Evolutionary conservation across 1,139 yeast genomes (phyloP), one percentile per base, ranked within the genome.

Genomic region (Taphrina betulina): DNA sequence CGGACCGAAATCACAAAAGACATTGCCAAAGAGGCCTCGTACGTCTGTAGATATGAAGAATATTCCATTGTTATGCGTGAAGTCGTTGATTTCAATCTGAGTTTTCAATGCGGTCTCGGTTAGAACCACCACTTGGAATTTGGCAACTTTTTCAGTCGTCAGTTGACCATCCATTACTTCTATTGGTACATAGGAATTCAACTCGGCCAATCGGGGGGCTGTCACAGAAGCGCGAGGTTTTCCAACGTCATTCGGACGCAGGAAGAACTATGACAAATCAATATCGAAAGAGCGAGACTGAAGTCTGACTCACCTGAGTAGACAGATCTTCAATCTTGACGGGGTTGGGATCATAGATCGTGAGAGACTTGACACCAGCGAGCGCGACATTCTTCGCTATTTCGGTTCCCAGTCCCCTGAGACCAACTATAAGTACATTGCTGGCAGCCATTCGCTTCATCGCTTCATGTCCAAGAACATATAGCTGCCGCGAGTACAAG

Each of bases 371-470:
- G 65, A 92, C 98, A 64, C 99, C 99, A 2, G 98, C 98, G 57
- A 92, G 77, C 0, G 96, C 95, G 57, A 92, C 88, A 71, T 92
- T 92, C 72, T 92, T 94, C 37, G 98, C 66, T 50, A 92, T 89
- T 71, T 92, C 99, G 45, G 87, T 79, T 64, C 99, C 99, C 50
- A 92, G 75, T 35, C 98, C 98, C 67, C 82, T 83, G 61, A 90
- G 74, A 2, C 98, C 98, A 61, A 90, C 80, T 57, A 92, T 77
- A 53, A 92, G 78, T 17, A 92, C 96, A 66, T 85, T 88, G 42
- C 97, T 89, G 63, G 80, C 78, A 67, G 92, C 96, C 96, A 92
- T 87, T 70, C 88, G 86, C 66, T 90, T 76, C 99, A 92, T 92
- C 56, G 99, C 99, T 64, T 92, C 98, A 67, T 87, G 86, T 58